These are phyloP conservation scores for Pseudoturritis turrita DNA, from an alignment of 345 rosid genomes.

Conservation along the genomic window DNA sequence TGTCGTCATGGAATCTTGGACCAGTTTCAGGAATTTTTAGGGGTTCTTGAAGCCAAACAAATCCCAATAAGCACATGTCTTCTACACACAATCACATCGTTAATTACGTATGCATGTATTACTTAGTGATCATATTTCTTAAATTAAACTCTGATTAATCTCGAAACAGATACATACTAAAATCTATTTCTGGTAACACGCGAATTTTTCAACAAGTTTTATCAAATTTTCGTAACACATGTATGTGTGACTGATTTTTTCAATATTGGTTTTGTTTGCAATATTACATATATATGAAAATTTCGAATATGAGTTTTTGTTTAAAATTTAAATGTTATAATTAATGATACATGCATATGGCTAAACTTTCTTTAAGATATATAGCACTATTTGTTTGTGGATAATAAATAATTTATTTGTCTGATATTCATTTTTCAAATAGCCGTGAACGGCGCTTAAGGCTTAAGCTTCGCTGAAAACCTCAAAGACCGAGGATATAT, in stretches of 20 bases:
- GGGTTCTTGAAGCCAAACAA: conserved; percentile 31
- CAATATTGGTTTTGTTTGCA: neutral
- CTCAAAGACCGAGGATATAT: conserved; percentile 34
- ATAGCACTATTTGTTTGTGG: conserved; percentile 9
- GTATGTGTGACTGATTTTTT: neutral
- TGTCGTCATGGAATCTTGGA: conserved; percentile 37
- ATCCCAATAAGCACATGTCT: conserved; percentile 32
- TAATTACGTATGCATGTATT: conserved; percentile 6
- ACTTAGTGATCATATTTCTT: neutral
- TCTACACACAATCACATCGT: conserved; percentile 12
- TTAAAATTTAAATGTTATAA: neutral
- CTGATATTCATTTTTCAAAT: conserved; percentile 15
- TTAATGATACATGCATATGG: neutral
- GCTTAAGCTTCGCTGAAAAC: conserved; percentile 35
- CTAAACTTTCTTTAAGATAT: neutral
- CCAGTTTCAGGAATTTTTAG: conserved; percentile 30
- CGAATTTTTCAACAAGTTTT: neutral
- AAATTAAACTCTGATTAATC: neutral
- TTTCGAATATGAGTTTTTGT: neutral
- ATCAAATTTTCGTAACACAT: neutral
- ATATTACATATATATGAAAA: neutral
- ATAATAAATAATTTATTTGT: neutral
- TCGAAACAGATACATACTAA: neutral
- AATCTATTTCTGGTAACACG: neutral
- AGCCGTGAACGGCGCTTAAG: conserved; percentile 37